phyloP scores from a whole-genome alignment of 345 rosid species.

The Adansonia digitata region DNA sequence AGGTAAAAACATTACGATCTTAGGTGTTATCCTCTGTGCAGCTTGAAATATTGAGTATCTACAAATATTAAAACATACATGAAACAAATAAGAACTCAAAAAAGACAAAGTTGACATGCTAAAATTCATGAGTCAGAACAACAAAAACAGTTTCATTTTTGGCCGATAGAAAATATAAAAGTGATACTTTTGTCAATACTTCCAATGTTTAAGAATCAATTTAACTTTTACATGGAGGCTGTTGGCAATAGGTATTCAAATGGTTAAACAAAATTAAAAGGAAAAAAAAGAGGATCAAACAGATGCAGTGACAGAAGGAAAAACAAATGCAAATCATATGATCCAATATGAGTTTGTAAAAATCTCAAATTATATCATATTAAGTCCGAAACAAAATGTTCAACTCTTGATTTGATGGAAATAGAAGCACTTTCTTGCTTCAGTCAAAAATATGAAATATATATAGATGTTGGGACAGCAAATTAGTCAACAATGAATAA shows the following conservation, averaged over 20 bases:
- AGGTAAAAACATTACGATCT: conserved; percentile 27
- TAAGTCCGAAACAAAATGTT: too few species aligned
- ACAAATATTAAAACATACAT: background rate
- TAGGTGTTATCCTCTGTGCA: conserved; percentile 22
- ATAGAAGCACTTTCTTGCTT: too few species aligned
- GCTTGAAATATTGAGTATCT: conserved; percentile 29
- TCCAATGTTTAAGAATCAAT: background rate
- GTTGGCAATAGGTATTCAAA: background rate
- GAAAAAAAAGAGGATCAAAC: background rate
- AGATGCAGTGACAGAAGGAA: background rate
- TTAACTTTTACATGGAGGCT: background rate
- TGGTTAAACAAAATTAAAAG: background rate
- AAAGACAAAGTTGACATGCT: background rate
- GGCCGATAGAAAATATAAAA: background rate
- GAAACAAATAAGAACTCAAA: background rate
- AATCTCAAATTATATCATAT: too few species aligned
- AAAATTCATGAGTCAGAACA: background rate
- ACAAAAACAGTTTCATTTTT: background rate
- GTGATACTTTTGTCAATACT: background rate
- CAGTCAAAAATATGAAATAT: background rate
- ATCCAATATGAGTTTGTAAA: too few species aligned
- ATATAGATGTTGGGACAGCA: background rate
- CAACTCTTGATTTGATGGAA: too few species aligned
- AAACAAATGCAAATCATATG: background rate
- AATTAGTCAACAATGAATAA: background rate